These are phyloP conservation scores for Boletellus sp. DNA, from an alignment of 768 basidiomycete species.

Conservation along the genomic window DNA sequence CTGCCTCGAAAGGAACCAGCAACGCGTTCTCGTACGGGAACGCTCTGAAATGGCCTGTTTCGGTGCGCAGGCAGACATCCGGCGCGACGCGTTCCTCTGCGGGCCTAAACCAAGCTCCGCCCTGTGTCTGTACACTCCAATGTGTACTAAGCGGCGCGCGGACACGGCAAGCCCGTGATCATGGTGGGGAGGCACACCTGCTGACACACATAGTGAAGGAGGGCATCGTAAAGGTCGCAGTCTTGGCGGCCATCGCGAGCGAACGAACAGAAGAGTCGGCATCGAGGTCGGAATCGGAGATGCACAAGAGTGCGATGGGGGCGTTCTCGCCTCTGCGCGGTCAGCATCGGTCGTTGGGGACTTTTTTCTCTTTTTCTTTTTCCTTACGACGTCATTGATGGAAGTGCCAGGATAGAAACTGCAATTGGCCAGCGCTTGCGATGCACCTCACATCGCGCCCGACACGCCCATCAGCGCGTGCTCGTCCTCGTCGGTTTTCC, in stretches of 20 bases:
- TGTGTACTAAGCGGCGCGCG: background rate
- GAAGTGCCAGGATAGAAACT: background rate
- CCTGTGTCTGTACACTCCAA: slow-evolving; percentile 62
- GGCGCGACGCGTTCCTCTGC: slow-evolving; percentile 73
- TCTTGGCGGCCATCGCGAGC: slow-evolving; percentile 42
- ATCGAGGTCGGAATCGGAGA: background rate
- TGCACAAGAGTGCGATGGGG: slow-evolving; percentile 14
- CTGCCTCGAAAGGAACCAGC: slow-evolving; percentile 75
- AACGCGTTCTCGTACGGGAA: slow-evolving; percentile 80
- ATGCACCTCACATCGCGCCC: too few relatives aligned
- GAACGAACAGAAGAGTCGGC: background rate
- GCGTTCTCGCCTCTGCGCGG: slow-evolving; percentile 1
- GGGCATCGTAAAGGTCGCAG: slow-evolving; percentile 77
- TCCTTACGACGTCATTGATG: too few relatives aligned
- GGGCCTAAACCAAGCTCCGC: slow-evolving; percentile 83
- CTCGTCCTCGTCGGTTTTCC: too few relatives aligned
- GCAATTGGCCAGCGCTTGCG: background rate
- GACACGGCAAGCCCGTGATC: background rate
- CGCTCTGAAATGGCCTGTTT: slow-evolving; percentile 64
- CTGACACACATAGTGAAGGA: slow-evolving; percentile 76
- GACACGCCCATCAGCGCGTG: too few relatives aligned
- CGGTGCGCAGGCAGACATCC: slow-evolving; percentile 72
- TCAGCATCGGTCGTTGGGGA: background rate
- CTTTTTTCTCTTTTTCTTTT: background rate
- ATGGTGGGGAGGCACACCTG: slow-evolving; percentile 41